Conservation (phyloP, 768 basidiomycete species). For the Tubosaeta sp. region DNA sequence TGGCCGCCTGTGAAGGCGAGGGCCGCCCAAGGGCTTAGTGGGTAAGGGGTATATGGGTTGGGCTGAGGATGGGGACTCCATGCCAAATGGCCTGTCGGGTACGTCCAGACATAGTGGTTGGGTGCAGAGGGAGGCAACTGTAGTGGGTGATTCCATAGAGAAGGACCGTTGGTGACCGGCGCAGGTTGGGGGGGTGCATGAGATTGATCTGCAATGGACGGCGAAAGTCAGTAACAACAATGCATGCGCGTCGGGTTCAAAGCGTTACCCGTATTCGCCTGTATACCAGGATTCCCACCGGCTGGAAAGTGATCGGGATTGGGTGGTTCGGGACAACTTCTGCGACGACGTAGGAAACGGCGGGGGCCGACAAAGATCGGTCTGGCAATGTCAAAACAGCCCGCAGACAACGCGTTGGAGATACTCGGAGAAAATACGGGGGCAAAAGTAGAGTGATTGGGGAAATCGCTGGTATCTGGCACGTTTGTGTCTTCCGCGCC, state of each 20-base stretch:
- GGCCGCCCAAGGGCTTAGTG: constrained; percentile 15
- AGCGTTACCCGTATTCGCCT: constrained; percentile 15
- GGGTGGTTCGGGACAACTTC: constrained; percentile 1
- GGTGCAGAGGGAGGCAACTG: constrained; percentile 17
- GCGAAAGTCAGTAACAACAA: constrained; percentile 1
- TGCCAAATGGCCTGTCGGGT: constrained; percentile 21
- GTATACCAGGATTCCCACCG: constrained; percentile 20
- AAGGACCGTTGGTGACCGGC: neutral
- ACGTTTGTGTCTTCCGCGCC: neutral
- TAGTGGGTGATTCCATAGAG: constrained; percentile 1
- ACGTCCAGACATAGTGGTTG: constrained; percentile 22
- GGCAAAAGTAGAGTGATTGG: constrained; percentile 13
- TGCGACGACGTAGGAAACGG: constrained; percentile 5
- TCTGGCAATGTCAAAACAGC: constrained; percentile 1
- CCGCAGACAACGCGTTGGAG: neutral
- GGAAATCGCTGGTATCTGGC: constrained; percentile 11
- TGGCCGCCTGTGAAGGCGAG: constrained; percentile 17
- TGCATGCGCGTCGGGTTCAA: neutral
- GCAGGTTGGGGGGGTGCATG: neutral
- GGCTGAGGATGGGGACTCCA: constrained; percentile 25
- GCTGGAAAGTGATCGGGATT: constrained; percentile 13
- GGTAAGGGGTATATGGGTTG: constrained; percentile 3
- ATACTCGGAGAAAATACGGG: constrained; percentile 17
- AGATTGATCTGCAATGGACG: constrained; percentile 5
- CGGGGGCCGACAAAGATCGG: constrained; percentile 15